Evolutionary conservation across 1,284 basidiomycete species (phyloP).

Genomic region (Ceratobasidium sp.): DNA sequence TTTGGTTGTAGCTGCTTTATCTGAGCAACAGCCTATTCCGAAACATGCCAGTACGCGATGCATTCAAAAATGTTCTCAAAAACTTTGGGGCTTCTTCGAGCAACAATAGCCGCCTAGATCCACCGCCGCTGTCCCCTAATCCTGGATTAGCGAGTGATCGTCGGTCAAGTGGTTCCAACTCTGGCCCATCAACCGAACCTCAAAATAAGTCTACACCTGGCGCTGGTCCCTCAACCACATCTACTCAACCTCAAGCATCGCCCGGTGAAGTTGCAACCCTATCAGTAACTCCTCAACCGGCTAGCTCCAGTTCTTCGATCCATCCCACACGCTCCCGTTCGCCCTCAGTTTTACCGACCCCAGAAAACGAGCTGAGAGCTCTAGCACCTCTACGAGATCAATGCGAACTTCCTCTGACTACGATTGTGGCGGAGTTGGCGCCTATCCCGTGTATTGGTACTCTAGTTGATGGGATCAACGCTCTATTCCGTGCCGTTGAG

Average conservation of each 20-base stretch:
- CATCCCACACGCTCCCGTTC: background rate
- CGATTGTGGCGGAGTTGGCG: conserved; percentile 16
- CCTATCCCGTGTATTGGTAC: conserved; percentile 29
- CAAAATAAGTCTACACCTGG: no score
- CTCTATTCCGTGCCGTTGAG: conserved; percentile 30
- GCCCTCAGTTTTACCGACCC: background rate
- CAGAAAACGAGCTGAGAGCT: conserved; percentile 20
- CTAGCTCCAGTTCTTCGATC: background rate
- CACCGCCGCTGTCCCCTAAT: no score
- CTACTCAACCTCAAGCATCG: background rate
- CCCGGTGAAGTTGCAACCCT: background rate
- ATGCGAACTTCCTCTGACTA: conserved; percentile 10
- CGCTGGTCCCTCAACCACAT: background rate
- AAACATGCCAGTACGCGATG: no score
- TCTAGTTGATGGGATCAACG: conserved; percentile 11
- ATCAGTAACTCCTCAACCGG: background rate
- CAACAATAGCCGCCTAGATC: no score
- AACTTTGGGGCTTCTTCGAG: no score
- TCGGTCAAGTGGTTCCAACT: background rate
- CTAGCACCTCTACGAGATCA: conserved; percentile 5
- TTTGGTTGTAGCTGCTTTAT: no score
- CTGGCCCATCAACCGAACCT: background rate
- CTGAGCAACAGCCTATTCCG: no score
- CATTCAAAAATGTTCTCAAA: no score
- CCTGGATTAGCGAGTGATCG: no score